Evolutionary conservation across 2,329 filamentous ascomycete genomes (phyloP), one percentile per base, ranked within the genome.

Genomic region (Pseudophaeomoniella oleicola): DNA sequence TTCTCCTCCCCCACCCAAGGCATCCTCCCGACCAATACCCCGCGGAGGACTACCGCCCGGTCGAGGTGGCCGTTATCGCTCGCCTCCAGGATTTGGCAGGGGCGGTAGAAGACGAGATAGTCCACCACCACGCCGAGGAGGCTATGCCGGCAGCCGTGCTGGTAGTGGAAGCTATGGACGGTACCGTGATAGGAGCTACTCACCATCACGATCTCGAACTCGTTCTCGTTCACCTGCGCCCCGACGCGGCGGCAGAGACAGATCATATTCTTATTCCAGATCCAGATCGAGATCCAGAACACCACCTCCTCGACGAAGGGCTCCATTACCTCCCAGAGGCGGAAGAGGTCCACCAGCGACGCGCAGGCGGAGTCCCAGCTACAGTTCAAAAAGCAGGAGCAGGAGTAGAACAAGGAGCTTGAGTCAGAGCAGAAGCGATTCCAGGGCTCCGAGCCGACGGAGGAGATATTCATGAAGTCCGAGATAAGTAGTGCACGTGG

Each of bases 1-100:
- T 13, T 75, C 81, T 32, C 87, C 87, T 12, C 84, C 84, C 1
- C 72, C 72, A 4, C 75, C 80, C 36, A 72, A 78, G 35, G 71
- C 72, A 35, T 71, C 72, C 40, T 69, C 68, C 39, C 71, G 72
- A 44, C 70, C 75, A 47, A 65, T 74, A 51, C 64, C 75, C 40
- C 58, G 72, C 51, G 44, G 50, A 46, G 33, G 60, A 53, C 43
- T 62, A 61, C 19, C 62, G 64, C 32, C 63, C n/a, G 35, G 46
- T 19, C 46, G 52, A 32, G 51, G 51, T 37, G 45, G 52, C 14
- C 50, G 52, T 40, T 48, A 47, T 31, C 42, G 49, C 19, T 45
- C 42, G 10, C 44, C 47, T 30, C 37, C 19, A 27, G 6, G 12
- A 14, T 30, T 32, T 43, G 33, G 42, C 17, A 46, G 53, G 27